Percentiles rank a stretch among this genome's conserved stretches.
Conservation (phyloP, 2,329 filamentous ascomycete species). For the Talaromyces sp. region DNA sequence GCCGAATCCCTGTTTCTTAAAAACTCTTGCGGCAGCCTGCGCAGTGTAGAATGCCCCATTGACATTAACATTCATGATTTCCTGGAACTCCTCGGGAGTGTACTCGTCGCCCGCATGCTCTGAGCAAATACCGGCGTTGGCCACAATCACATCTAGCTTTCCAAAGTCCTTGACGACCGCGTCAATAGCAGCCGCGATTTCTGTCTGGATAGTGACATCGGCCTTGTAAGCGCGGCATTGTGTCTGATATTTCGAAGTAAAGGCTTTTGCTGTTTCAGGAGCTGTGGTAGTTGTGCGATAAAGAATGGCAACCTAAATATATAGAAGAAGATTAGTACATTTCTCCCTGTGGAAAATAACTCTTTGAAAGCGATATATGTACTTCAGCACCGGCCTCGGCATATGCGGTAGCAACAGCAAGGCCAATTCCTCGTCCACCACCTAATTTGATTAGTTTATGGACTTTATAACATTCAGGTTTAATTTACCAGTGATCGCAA, state of each 20-base stretch:
- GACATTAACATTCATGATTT: constrained; percentile 36
- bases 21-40: constrained; percentile 32
- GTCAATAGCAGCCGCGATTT: constrained; percentile 27
- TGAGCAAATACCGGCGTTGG: constrained; percentile 39
- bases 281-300: no score
- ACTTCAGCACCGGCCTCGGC: constrained; percentile 35
- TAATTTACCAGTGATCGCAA: no score
- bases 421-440: constrained; percentile 32
- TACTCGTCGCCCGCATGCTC: constrained; percentile 34
- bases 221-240: constrained; percentile 28
- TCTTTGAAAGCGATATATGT: constrained; percentile 15
- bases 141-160: constrained; percentile 42
- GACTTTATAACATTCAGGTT: no score
- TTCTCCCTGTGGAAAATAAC: no score
- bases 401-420: constrained; percentile 34
- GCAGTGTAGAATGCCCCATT: constrained; percentile 36
- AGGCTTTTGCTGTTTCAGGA: no score
- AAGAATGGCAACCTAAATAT: no score
- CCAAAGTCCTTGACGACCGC: constrained; percentile 35
- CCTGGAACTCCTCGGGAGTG: constrained; percentile 32
- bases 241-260: constrained; percentile 20
- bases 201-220: constrained; percentile 23
- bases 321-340: neutral
- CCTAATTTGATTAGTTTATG: no score
- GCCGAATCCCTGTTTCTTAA: constrained; percentile 28